Conservation (phyloP, 805 yeast genomes). For the Tetrapisispora pingtungensis region DNA sequence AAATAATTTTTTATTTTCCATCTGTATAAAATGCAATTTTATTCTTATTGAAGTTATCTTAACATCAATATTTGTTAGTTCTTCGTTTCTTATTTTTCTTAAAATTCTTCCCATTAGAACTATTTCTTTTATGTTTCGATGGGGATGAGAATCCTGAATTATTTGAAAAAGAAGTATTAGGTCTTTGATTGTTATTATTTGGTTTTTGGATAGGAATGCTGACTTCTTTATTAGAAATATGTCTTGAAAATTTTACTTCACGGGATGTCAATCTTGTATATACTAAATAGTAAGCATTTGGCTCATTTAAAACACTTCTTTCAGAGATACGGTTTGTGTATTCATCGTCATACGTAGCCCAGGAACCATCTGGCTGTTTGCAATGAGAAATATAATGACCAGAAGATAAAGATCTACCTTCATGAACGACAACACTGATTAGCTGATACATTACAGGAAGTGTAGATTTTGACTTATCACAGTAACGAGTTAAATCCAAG, state of each 20-base stretch:
- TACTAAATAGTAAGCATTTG: conserved; percentile 81
- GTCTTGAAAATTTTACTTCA: conserved; percentile 15
- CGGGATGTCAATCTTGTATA: conserved; percentile 70
- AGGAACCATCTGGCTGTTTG: conserved; percentile 81
- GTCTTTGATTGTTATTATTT: conserved; percentile 1
- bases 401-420: conserved; percentile 82
- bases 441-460: conserved; percentile 56
- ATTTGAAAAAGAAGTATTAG: conserved; percentile 2
- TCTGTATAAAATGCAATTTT: conserved; percentile 1
- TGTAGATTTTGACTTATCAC: conserved; percentile 15
- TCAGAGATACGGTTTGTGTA: conserved; percentile 65
- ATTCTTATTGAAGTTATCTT: background rate
- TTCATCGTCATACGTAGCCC: conserved; percentile 95
- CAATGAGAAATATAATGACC: conserved; percentile 93
- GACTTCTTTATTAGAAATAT: conserved; percentile 7
- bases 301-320: conserved; percentile 65
- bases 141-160: background rate
- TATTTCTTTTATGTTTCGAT: conserved; percentile 4
- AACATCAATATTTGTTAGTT: conserved; percentile 13
- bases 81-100: conserved; percentile 25
- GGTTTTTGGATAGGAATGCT: conserved; percentile 10
- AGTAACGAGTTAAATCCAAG: conserved; percentile 61
- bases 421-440: conserved; percentile 81
- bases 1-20: too few species aligned
- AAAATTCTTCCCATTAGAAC: conserved; percentile 9